phyloP scores from a whole-genome alignment of 495 filamentous ascomycete species.

The Tuber brumale region DNA sequence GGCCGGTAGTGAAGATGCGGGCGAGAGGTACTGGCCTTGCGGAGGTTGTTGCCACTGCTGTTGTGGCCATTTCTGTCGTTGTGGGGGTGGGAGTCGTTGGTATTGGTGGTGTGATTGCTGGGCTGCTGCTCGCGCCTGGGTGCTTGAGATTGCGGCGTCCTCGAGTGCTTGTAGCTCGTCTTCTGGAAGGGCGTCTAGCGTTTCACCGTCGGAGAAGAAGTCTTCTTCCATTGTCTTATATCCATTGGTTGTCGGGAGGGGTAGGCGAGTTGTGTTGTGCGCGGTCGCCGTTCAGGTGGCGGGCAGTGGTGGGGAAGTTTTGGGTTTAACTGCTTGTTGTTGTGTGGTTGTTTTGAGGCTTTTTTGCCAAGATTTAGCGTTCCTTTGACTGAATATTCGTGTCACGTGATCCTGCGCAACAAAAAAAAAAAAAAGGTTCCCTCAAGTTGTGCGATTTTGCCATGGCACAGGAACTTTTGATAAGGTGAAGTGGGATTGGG shows the following conservation, averaged over 20 bases:
- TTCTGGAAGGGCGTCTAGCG: slow-evolving; percentile 39
- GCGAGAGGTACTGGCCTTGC: background rate
- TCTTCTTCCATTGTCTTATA: slow-evolving; percentile 33
- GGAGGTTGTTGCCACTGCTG: background rate
- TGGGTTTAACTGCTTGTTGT: background rate
- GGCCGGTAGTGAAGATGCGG: background rate
- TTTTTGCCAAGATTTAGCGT: slow-evolving; percentile 11
- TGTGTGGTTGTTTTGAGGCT: slow-evolving; percentile 18
- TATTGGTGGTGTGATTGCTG: slow-evolving; percentile 9
- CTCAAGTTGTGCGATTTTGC: background rate
- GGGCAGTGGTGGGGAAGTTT: slow-evolving; percentile 4
- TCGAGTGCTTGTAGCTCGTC: slow-evolving; percentile 40
- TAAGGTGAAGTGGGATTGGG: background rate
- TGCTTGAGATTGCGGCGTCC: slow-evolving; percentile 33
- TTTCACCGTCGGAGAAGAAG: slow-evolving; percentile 39
- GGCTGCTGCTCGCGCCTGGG: slow-evolving; percentile 21
- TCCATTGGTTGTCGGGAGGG: slow-evolving; percentile 24
- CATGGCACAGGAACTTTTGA: background rate
- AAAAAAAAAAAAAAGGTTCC: background rate
- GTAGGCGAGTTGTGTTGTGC: background rate
- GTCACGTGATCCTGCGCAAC: background rate
- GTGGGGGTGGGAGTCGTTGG: background rate
- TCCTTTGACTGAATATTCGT: background rate
- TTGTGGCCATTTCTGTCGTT: slow-evolving; percentile 5
- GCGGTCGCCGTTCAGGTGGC: slow-evolving; percentile 1